Conservation (phyloP, 306 rosid genomes). For the Parietaria judaica region DNA sequence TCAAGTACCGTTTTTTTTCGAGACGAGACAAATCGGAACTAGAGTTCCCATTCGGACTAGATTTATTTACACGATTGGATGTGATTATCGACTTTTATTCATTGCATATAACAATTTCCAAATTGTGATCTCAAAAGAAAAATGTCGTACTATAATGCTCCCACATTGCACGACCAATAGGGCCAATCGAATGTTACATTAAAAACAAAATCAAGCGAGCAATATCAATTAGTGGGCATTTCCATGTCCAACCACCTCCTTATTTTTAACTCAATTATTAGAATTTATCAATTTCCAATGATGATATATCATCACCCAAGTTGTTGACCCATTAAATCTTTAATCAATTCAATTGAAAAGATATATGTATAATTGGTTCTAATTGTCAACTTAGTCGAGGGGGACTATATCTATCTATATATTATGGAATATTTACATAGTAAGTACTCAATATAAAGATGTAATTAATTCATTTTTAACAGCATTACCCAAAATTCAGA, state of each 20-base stretch:
- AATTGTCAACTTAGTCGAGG: conserved; percentile 28
- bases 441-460: too few species aligned
- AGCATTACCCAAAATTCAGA: too few species aligned
- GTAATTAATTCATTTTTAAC: too few species aligned
- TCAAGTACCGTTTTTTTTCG: too few species aligned
- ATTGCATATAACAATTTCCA: too few species aligned
- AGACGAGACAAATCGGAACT: too few species aligned
- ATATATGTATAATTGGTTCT: conserved; percentile 11
- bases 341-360: conserved; percentile 23
- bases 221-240: conserved; percentile 2
- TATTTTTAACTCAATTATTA: conserved; percentile 8
- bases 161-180: conserved; percentile 17
- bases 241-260: conserved; percentile 10
- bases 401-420: background rate
- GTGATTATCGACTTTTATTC: too few species aligned
- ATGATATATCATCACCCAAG: conserved; percentile 17
- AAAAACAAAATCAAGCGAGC: conserved; percentile 18
- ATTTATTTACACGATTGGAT: too few species aligned
- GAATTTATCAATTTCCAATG: conserved; percentile 7
- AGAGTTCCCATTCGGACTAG: too few species aligned
- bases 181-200: conserved; percentile 21
- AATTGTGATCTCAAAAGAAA: too few species aligned
- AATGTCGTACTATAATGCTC: conserved; percentile 9
- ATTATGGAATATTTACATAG: too few species aligned
- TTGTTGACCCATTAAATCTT: conserved; percentile 22